Evolutionary conservation across 345 rosid species (phyloP), one percentile per base, ranked within the genome.

Genomic region (Lepidium didymum): DNA sequence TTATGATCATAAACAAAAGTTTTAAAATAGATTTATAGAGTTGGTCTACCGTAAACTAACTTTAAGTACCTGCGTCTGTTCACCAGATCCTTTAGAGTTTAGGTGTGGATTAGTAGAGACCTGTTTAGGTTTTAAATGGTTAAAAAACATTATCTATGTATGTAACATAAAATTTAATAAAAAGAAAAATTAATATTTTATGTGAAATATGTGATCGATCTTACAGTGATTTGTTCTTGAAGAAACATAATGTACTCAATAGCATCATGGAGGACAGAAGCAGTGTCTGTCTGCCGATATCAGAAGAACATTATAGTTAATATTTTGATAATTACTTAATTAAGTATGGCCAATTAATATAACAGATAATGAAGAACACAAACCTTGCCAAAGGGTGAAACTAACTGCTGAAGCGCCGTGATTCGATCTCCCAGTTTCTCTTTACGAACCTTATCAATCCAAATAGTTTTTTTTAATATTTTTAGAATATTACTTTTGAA

Each of bases 351-450:
- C 34, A 61, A 34, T 18, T 23, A 9, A 1, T 31, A 65, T 29
- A 53, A 69, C 31, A 70, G 16, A 46, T 37, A 6, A 38, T 14
- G 67, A 69, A 75, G 57, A 33, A 59, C 34, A 68, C 38, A 63
- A 60, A 87, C 98, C 98, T 92, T 92, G 82, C 98, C 98, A 62
- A 89, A 92, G 78, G 98, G 98, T 44, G 98, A 87, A 80, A 87
- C 96, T 72, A 92, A 83, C 78, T 92, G 98, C 72, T 92, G 98
- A 66, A 92, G 96, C 0, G 98, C 96, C 16, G 98, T 92, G 74
- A 92, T 87, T 70, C 95, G 84, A 86, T 92, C 98, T 75, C 98
- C 98, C 44, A 89, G 82, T 88, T 92, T 92, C 83, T 87, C 98
- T 84, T 92, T 89, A 58, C 98, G 81, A 54, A 87, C 92, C 96